These are phyloP conservation scores for Aspergillus japonicus DNA, from an alignment of 2,329 filamentous ascomycete genomes.

Conservation along the genomic window DNA sequence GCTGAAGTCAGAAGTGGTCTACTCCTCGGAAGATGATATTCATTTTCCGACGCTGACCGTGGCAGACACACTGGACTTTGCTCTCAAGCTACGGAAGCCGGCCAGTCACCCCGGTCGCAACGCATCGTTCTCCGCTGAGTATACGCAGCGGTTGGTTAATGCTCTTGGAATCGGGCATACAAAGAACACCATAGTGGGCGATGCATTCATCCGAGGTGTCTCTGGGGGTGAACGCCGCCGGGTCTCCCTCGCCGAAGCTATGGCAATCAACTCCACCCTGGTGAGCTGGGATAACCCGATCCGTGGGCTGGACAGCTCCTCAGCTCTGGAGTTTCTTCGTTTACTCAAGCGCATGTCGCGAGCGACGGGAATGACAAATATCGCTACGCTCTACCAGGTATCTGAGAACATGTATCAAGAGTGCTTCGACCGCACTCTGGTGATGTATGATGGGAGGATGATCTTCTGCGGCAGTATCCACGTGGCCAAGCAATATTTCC, in stretches of 20 bases:
- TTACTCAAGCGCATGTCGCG: slow-evolving; percentile 78
- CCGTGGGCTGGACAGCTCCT: slow-evolving; percentile 66
- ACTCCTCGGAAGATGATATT: slow-evolving; percentile 83
- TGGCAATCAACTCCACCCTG: slow-evolving; percentile 70
- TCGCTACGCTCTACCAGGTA: slow-evolving; percentile 83
- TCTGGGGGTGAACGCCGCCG: slow-evolving; percentile 78
- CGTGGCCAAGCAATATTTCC: slow-evolving; percentile 72
- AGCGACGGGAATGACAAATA: slow-evolving; percentile 78
- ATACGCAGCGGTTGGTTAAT: slow-evolving; percentile 72
- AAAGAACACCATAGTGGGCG: slow-evolving; percentile 78
- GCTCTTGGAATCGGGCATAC: slow-evolving; percentile 97
- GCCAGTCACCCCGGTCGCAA: slow-evolving; percentile 72
- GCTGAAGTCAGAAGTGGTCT: slow-evolving; percentile 51
- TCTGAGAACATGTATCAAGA: slow-evolving; percentile 73
- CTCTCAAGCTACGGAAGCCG: slow-evolving; percentile 79
- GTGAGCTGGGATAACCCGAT: slow-evolving; percentile 76
- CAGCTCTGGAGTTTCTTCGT: slow-evolving; percentile 65
- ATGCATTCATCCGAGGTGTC: slow-evolving; percentile 75
- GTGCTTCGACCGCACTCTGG: slow-evolving; percentile 79
- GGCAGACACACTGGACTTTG: slow-evolving; percentile 81
- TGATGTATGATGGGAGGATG: slow-evolving; percentile 72
- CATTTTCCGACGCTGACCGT: slow-evolving; percentile 85
- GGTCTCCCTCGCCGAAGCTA: slow-evolving; percentile 79
- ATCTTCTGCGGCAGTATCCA: slow-evolving; percentile 71
- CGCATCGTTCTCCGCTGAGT: slow-evolving; percentile 71